phyloP scores from a whole-genome alignment of 108 stramenopile genomes.

The Skeletonema marinoi region DNA sequence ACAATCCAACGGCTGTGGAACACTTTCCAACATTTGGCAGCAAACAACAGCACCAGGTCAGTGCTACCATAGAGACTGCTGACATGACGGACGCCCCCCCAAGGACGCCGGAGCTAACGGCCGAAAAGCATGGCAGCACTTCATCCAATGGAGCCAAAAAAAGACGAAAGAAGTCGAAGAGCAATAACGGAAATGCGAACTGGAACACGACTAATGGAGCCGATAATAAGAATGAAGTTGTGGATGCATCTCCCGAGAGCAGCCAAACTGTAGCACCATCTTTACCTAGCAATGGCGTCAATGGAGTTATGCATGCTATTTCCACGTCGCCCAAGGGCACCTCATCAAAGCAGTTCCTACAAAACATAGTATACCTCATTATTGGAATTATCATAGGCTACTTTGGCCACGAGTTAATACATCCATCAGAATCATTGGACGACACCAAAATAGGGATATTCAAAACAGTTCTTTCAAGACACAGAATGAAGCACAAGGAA shows the following conservation, averaged over 20 bases:
- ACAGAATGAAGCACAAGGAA: conserved; percentile 7
- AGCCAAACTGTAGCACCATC: not conserved
- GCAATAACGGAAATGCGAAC: not conserved
- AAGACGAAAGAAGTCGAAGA: not conserved
- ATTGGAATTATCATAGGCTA: not conserved
- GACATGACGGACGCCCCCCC: not conserved
- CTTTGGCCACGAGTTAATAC: not conserved
- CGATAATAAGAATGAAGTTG: not conserved
- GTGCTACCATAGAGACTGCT: too few relatives aligned
- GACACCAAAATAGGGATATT: conserved; percentile 7
- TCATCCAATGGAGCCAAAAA: not conserved
- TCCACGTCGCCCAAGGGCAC: not conserved
- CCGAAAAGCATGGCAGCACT: not conserved
- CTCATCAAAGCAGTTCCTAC: not conserved
- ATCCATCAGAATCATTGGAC: not conserved
- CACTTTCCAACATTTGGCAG: too few relatives aligned
- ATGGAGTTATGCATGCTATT: not conserved
- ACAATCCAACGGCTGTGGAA: too few relatives aligned
- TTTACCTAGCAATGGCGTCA: not conserved
- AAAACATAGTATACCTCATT: not conserved
- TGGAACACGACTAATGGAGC: not conserved
- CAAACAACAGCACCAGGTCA: too few relatives aligned
- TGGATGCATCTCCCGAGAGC: too few relatives aligned
- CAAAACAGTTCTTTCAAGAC: conserved; percentile 4
- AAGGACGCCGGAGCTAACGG: not conserved